Percentiles rank a stretch among this genome's conserved stretches.
Evolutionary conservation across 2,329 filamentous ascomycete species (phyloP).

Genomic region (Penicillium psychrosexuale): DNA sequence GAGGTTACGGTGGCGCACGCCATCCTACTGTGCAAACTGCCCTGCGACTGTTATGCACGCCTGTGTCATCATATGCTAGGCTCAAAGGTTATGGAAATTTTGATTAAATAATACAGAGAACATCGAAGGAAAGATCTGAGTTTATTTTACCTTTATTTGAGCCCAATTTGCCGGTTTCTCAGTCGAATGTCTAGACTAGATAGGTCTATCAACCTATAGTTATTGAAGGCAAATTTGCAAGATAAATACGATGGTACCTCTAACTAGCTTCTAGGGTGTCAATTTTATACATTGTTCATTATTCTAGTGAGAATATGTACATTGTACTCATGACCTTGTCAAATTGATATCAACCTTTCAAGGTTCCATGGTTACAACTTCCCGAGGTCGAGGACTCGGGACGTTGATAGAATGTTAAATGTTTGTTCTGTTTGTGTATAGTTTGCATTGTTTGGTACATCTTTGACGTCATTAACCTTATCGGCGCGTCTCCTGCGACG

Average conservation of each 20-base stretch:
- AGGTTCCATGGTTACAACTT: neutral
- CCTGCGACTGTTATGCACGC: neutral
- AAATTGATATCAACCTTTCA: neutral
- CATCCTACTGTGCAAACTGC: neutral
- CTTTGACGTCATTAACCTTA: constrained; percentile 16
- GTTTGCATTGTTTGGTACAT: constrained; percentile 4
- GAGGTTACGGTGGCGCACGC: neutral
- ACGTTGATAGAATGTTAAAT: neutral
- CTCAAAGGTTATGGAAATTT: neutral
- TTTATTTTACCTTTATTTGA: too few relatives aligned
- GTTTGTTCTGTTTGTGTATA: neutral
- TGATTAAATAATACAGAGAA: neutral
- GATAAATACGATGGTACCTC: too few relatives aligned
- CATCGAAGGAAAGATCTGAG: neutral
- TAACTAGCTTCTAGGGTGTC: neutral
- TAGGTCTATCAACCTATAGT: neutral
- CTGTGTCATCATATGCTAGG: neutral
- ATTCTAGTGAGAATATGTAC: neutral
- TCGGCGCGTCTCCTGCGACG: constrained; percentile 25
- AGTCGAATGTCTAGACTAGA: neutral
- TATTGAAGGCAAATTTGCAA: too few relatives aligned
- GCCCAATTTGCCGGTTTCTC: neutral
- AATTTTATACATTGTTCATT: neutral
- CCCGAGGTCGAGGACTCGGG: neutral
- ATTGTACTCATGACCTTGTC: too few relatives aligned